Evolutionary conservation across 768 basidiomycete species (phyloP).

Genomic region (Sutorius australiensis): DNA sequence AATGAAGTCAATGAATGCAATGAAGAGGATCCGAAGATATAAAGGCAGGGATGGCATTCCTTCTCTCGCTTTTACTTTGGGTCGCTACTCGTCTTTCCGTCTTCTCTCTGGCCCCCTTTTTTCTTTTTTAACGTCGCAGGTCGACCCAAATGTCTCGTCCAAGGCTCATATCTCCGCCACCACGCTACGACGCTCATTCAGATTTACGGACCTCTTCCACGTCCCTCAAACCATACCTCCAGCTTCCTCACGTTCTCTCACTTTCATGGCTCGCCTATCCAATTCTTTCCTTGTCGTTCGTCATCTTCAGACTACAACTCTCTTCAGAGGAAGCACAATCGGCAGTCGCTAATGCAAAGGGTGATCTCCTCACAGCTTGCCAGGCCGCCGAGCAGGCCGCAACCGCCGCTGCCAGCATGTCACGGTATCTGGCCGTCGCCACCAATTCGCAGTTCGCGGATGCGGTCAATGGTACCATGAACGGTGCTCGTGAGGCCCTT

Average conservation of each 20-base stretch:
- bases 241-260: constrained; percentile 77
- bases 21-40: constrained; percentile 15
- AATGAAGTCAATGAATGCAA: constrained; percentile 14
- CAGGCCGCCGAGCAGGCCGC: constrained; percentile 81
- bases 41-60: constrained; percentile 20
- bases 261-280: constrained; percentile 91
- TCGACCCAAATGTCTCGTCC: constrained; percentile 34
- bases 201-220: constrained; percentile 25
- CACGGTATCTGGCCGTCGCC: constrained; percentile 81
- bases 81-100: constrained; percentile 7
- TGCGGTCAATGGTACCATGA: constrained; percentile 74
- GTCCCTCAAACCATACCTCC: constrained; percentile 75
- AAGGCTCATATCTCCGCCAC: constrained; percentile 42
- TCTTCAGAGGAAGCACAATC: constrained; percentile 68
- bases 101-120: constrained; percentile 11
- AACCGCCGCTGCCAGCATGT: constrained; percentile 78
- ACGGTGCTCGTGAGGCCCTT: constrained; percentile 70
- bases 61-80: constrained; percentile 15
- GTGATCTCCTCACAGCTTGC: constrained; percentile 77
- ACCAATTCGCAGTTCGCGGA: constrained; percentile 77
- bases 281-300: constrained; percentile 82
- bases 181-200: constrained; percentile 54
- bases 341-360: constrained; percentile 66
- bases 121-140: constrained; percentile 33
- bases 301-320: constrained; percentile 77